Evolutionary conservation across 768 basidiomycete species (phyloP).

Genomic region (Termitomyces sp.): DNA sequence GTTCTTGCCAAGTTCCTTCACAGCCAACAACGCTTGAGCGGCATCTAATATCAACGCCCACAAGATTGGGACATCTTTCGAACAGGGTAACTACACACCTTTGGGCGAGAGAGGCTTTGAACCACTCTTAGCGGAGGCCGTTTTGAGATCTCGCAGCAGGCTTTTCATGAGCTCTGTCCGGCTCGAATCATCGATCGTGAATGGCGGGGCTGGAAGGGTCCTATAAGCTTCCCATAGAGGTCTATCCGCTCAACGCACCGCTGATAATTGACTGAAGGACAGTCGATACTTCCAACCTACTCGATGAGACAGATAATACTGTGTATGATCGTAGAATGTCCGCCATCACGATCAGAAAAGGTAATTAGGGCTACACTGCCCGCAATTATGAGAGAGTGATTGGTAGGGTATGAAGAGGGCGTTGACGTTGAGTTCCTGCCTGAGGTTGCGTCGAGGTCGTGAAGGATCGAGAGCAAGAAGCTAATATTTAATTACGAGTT

Average conservation of each 20-base stretch:
- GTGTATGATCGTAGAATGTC: slow-evolving; percentile 44
- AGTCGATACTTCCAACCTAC: slow-evolving; percentile 40
- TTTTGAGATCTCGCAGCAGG: slow-evolving; percentile 59
- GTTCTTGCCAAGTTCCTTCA: slow-evolving; percentile 75
- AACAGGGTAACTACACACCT: slow-evolving; percentile 40
- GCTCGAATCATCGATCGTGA: slow-evolving; percentile 42
- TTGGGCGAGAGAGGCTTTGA: slow-evolving; percentile 50
- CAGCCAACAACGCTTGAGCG: slow-evolving; percentile 58
- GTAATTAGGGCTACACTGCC: slow-evolving; percentile 7
- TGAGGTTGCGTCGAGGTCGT: slow-evolving; percentile 10
- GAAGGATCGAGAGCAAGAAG: slow-evolving; percentile 10
- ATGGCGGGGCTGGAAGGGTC: slow-evolving; percentile 34
- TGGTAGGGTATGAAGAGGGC: slow-evolving; percentile 3
- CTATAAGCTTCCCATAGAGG: background rate
- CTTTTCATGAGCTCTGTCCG: slow-evolving; percentile 55
- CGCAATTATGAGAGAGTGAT: background rate
- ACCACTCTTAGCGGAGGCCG: slow-evolving; percentile 22
- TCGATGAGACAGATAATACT: slow-evolving; percentile 44
- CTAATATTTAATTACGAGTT: slow-evolving; percentile 4
- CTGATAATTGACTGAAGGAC: slow-evolving; percentile 51
- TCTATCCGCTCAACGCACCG: slow-evolving; percentile 30
- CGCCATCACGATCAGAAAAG: slow-evolving; percentile 35
- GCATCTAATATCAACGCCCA: slow-evolving; percentile 48
- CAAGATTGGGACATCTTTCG: background rate
- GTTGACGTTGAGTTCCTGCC: background rate